Conservation (phyloP, 768 basidiomycete species). For the Trametes cinnabarina region DNA sequence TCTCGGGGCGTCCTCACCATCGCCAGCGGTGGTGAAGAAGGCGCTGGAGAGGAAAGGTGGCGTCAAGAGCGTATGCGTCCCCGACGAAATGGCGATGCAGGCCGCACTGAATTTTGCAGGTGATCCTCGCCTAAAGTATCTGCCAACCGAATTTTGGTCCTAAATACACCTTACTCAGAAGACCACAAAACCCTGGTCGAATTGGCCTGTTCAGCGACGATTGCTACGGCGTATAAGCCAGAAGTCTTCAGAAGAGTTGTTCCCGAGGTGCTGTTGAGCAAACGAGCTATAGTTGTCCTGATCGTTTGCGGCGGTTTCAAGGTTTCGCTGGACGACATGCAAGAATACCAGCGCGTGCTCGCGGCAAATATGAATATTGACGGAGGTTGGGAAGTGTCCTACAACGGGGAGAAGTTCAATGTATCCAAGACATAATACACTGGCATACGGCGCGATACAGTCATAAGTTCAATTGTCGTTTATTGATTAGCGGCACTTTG, state of each 20-base stretch:
- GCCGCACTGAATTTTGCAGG: slow-evolving; percentile 56
- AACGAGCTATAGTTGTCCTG: slow-evolving; percentile 49
- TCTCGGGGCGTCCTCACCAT: slow-evolving; percentile 66
- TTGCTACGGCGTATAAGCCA: slow-evolving; percentile 62
- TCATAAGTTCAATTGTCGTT: no score
- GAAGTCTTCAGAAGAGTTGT: slow-evolving; percentile 55
- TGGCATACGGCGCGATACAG: no score
- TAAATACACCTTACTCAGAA: slow-evolving; percentile 38
- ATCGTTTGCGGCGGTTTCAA: slow-evolving; percentile 75
- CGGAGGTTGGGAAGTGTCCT: slow-evolving; percentile 27
- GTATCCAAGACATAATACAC: not conserved
- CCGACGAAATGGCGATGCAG: slow-evolving; percentile 70
- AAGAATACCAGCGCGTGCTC: slow-evolving; percentile 44
- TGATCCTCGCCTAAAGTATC: slow-evolving; percentile 30
- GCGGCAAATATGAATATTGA: slow-evolving; percentile 31
- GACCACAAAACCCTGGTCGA: slow-evolving; percentile 77
- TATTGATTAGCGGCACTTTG: no score
- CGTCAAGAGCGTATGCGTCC: slow-evolving; percentile 57
- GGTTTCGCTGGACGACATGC: slow-evolving; percentile 51
- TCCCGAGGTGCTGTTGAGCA: slow-evolving; percentile 31
- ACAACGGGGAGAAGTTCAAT: slow-evolving; percentile 13
- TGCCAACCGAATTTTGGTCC: not conserved
- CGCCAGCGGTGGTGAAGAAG: slow-evolving; percentile 60
- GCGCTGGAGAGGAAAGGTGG: slow-evolving; percentile 59
- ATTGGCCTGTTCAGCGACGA: slow-evolving; percentile 68